These are phyloP conservation scores for Phytophthora aleatoria DNA, from an alignment of 352 stramenopile genomes.

Conservation along the genomic window DNA sequence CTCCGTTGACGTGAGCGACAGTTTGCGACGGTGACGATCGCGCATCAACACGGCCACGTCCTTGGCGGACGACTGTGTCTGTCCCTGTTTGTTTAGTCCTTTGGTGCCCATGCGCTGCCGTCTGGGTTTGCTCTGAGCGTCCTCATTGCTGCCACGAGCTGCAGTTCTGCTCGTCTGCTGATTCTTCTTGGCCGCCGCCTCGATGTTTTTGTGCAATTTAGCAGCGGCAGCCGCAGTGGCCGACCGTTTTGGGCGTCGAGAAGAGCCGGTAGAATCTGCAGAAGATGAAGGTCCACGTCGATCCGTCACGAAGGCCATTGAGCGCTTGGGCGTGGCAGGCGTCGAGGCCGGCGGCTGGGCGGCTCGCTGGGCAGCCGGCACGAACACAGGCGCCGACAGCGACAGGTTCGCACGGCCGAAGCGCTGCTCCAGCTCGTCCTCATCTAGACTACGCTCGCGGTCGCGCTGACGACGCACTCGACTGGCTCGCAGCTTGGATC, in stretches of 20 bases:
- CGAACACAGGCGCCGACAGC: conserved; percentile 64
- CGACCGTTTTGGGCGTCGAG: conserved; percentile 19
- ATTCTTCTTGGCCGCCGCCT: conserved; percentile 20
- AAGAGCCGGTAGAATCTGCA: not conserved
- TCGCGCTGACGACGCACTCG: conserved; percentile 62
- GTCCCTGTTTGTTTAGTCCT: conserved; percentile 31
- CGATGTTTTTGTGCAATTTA: conserved; percentile 35
- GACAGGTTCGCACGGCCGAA: conserved; percentile 48
- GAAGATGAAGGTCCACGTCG: conserved; percentile 15
- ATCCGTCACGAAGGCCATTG: conserved; percentile 62
- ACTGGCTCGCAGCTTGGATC: conserved; percentile 64
- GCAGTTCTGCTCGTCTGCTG: conserved; percentile 10
- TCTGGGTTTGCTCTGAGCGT: conserved; percentile 40
- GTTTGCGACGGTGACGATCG: conserved; percentile 39
- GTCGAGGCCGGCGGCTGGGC: conserved; percentile 9
- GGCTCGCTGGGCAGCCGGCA: conserved; percentile 30
- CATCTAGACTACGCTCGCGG: conserved; percentile 55
- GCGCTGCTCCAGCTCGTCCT: conserved; percentile 67
- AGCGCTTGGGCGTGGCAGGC: conserved; percentile 31
- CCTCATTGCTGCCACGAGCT: conserved; percentile 8
- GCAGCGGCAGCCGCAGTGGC: conserved; percentile 14
- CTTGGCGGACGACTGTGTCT: conserved; percentile 20
- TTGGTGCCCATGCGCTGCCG: conserved; percentile 60
- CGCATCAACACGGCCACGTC: conserved; percentile 21
- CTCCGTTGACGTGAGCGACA: conserved; percentile 38